Evolutionary conservation across 768 basidiomycete genomes (phyloP).

Genomic region (Antrodiella citrinella): DNA sequence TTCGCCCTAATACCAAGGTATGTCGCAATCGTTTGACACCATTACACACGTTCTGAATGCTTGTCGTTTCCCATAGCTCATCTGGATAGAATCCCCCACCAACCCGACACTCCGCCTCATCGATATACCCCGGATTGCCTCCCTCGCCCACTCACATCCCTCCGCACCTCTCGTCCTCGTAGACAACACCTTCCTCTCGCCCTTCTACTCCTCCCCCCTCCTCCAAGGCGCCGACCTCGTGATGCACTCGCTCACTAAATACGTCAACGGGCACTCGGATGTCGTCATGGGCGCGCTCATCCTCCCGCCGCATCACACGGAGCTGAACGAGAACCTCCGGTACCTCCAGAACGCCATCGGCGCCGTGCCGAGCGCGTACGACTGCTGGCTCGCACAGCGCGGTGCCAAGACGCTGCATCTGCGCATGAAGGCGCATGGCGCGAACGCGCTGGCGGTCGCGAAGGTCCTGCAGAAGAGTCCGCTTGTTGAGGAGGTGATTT

Average conservation of each 20-base stretch:
- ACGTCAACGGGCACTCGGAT: slow-evolving; percentile 91
- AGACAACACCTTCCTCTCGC: slow-evolving; percentile 92
- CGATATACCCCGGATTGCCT: slow-evolving; percentile 64
- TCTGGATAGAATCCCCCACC: slow-evolving; percentile 95
- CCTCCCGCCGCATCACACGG: slow-evolving; percentile 46
- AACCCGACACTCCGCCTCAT: slow-evolving; percentile 90
- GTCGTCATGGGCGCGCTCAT: slow-evolving; percentile 85
- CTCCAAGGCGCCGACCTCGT: slow-evolving; percentile 81
- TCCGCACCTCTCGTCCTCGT: slow-evolving; percentile 74
- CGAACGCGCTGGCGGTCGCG: slow-evolving; percentile 75
- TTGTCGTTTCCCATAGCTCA: slow-evolving; percentile 63
- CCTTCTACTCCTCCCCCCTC: slow-evolving; percentile 85
- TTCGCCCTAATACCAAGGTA: slow-evolving; percentile 78
- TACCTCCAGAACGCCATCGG: slow-evolving; percentile 91
- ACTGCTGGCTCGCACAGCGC: slow-evolving; percentile 85
- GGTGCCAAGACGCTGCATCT: slow-evolving; percentile 88
- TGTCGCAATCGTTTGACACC: slow-evolving; percentile 12
- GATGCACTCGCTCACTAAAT: slow-evolving; percentile 80
- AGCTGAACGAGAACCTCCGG: slow-evolving; percentile 48
- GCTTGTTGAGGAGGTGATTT: slow-evolving; percentile 74
- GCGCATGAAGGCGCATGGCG: slow-evolving; percentile 80
- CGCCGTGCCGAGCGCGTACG: slow-evolving; percentile 77
- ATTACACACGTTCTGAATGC: neutral
- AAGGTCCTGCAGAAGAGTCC: slow-evolving; percentile 43
- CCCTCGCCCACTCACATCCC: slow-evolving; percentile 55